Base-by-base conservation (phyloP, 169 alveolate species). In the Sarcocystis neurona region DNA sequence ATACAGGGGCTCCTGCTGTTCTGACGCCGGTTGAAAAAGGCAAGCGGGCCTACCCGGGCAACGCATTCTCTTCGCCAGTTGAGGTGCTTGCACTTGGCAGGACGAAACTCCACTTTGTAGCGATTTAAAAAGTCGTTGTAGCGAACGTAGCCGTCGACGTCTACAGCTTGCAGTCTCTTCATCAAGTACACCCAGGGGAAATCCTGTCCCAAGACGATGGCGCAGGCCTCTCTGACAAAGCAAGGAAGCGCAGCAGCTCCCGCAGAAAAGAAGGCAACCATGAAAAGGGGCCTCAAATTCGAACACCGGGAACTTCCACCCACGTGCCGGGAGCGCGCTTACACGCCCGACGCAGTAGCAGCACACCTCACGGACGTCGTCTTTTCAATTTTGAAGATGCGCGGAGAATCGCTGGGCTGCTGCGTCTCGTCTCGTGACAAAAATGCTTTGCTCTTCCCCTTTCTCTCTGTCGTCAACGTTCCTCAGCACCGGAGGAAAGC, bases 101-200 rank as follows among this genome's bases (percentile, higher is more conserved):
- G 89, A 30, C 78, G 37, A 34, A 92, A 88, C 30, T 89, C 93
- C n/a, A 84, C 91, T 41, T 86, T 48, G 72, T 87, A 92, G 5
- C 93, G 78, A 15, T 72, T 41, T 23, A 92, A 79, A 70, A 92
- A 92, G 37, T 89, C 85, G 66, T 88, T 74, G 89, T 92, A 92
- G 85, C 89, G 72, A 23, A 92, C 91, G 41, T 37, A 53, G 23
- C 91, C 91, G 63, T 85, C 92, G 12, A 37, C 56, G 41, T 68
- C 79, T n/a, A 79, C 91, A 0, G 86, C 90, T 39, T 82, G 79
- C 70, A 92, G 47, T 1, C 78, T 37, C 91, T 88, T 78, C 89
- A 86, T 60, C 30, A 92, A 79, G 46, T 66, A 72, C 46, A 74
- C 88, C 94, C 94, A 92, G 32, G 94, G 94, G 34, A 92, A 72